Evolutionary conservation across 805 yeast genomes (phyloP).

Genomic region (Wickerhamomyces hampshirensis): DNA sequence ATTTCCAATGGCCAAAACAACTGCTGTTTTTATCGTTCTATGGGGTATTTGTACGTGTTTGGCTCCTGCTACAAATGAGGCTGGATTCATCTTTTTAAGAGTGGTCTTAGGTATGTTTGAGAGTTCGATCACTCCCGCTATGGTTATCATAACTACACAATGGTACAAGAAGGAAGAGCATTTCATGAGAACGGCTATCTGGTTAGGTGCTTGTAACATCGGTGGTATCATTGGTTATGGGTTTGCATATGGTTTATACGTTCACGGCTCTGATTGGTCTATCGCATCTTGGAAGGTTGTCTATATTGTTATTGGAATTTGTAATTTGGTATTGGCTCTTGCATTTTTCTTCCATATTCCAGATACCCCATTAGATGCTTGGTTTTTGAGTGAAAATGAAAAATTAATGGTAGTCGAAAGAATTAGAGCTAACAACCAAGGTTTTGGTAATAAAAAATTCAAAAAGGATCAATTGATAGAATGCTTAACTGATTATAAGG

Average conservation of each 20-base stretch:
- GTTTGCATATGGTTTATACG: slow-evolving; percentile 50
- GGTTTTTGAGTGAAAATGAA: slow-evolving; percentile 43
- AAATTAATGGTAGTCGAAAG: slow-evolving; percentile 44
- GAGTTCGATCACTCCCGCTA: slow-evolving; percentile 51
- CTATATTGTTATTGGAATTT: slow-evolving; percentile 54
- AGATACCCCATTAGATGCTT: slow-evolving; percentile 47
- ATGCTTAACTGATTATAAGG: slow-evolving; percentile 43
- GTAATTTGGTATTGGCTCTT: slow-evolving; percentile 49
- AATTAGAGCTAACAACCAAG: slow-evolving; percentile 51
- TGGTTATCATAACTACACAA: slow-evolving; percentile 50
- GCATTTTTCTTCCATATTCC: slow-evolving; percentile 48
- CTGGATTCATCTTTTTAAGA: slow-evolving; percentile 42
- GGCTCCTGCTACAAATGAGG: slow-evolving; percentile 41
- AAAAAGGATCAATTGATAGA: slow-evolving; percentile 51
- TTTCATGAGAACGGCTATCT: slow-evolving; percentile 36
- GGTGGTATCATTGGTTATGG: slow-evolving; percentile 46
- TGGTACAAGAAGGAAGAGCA: slow-evolving; percentile 50
- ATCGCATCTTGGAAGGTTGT: slow-evolving; percentile 56
- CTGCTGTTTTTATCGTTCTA: slow-evolving; percentile 41
- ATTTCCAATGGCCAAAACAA: slow-evolving; percentile 51
- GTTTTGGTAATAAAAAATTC: slow-evolving; percentile 52
- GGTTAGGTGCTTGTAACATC: slow-evolving; percentile 43
- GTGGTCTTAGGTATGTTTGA: slow-evolving; percentile 48
- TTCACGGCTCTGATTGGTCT: slow-evolving; percentile 32
- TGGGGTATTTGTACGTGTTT: slow-evolving; percentile 60